phyloP scores from a whole-genome alignment of 1,284 basidiomycete genomes.

The Vanrija sp. region DNA sequence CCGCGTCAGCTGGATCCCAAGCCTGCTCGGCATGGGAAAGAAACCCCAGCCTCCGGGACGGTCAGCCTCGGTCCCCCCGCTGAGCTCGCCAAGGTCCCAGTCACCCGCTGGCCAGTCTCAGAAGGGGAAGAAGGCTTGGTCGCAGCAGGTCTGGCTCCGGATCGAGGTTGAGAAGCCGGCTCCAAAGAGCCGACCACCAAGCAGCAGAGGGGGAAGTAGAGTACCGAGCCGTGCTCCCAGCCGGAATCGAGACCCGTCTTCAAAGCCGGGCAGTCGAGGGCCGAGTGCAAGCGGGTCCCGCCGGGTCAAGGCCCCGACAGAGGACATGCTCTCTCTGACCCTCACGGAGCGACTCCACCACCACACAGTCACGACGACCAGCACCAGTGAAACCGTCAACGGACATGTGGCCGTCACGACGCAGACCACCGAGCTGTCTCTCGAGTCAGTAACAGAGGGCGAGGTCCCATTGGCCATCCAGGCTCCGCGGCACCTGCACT shows the following conservation, averaged over 20 bases:
- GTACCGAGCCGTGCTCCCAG: conserved; percentile 16
- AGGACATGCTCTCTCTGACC: no score
- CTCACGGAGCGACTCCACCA: no score
- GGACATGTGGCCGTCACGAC: no score
- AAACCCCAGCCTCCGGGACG: conserved; percentile 9
- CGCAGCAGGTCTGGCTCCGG: conserved; percentile 16
- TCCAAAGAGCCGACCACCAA: background rate
- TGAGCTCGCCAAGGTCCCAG: no score
- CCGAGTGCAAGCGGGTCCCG: conserved; percentile 1
- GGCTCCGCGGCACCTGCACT: no score
- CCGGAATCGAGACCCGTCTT: background rate
- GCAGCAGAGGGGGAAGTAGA: conserved; percentile 1
- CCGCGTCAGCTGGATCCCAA: conserved; percentile 13
- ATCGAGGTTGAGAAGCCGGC: conserved; percentile 12
- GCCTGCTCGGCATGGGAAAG: conserved; percentile 11
- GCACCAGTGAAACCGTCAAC: no score
- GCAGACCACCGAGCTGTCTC: no score
- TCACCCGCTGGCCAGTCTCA: background rate
- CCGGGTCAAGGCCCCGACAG: background rate
- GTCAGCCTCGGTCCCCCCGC: conserved; percentile 24
- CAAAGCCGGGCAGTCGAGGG: background rate
- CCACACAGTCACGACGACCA: no score
- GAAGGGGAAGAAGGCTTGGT: conserved; percentile 14
- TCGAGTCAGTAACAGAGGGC: no score
- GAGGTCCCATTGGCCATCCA: no score